phyloP scores from a whole-genome alignment of 257 asterid species.

The Ilex aquifolium region DNA sequence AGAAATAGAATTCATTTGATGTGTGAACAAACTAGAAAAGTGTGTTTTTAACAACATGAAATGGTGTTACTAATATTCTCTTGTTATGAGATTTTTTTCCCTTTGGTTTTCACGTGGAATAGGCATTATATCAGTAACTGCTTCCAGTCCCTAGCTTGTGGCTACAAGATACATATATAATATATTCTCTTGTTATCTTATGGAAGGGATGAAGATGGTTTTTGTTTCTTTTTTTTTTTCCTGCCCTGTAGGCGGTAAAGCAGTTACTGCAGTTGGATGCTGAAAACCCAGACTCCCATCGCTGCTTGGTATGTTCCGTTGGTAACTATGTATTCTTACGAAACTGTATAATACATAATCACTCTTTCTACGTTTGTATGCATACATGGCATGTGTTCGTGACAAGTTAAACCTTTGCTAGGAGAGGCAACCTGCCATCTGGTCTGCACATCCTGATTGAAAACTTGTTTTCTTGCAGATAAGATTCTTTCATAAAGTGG shows the following conservation, averaged over 20 bases:
- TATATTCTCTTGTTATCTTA: slow-evolving; percentile 1
- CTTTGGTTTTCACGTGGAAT: not conserved
- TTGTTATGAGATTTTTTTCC: not conserved
- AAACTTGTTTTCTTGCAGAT: slow-evolving; percentile 42
- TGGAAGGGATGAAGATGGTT: slow-evolving; percentile 7
- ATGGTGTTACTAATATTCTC: too few species aligned
- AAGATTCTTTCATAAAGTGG: slow-evolving; percentile 73
- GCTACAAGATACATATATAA: not conserved
- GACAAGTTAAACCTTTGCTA: not conserved
- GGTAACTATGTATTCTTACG: not conserved
- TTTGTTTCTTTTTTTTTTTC: slow-evolving; percentile 1
- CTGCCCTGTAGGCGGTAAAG: slow-evolving; percentile 67
- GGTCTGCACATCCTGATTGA: slow-evolving; percentile 4
- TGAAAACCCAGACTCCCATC: slow-evolving; percentile 72
- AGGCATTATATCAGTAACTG: not conserved
- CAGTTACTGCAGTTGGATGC: slow-evolving; percentile 76
- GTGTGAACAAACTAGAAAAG: not conserved
- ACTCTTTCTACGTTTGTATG: not conserved
- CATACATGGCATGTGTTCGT: too few species aligned
- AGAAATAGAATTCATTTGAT: not conserved
- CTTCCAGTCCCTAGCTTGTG: not conserved
- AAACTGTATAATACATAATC: not conserved
- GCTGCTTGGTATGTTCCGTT: slow-evolving; percentile 66
- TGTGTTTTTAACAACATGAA: not conserved
- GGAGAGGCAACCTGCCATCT: slow-evolving; percentile 1